Base-by-base conservation (phyloP, 129 eudicot species). In the Artemisia annua region DNA sequence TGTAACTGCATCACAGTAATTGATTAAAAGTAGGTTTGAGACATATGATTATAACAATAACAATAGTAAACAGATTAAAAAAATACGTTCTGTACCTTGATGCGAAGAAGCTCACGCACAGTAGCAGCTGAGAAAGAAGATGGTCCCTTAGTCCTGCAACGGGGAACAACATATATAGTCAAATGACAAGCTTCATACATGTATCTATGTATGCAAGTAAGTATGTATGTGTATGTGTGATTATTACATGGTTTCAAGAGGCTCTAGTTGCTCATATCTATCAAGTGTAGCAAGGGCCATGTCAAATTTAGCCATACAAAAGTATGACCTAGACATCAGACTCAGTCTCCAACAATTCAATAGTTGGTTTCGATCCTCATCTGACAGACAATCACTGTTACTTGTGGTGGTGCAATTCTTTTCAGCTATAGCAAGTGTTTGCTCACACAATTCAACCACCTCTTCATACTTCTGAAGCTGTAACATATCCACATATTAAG, bases 401-500 rank as follows among this genome's bases (percentile, higher is more conserved):
- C 11, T 67, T 55, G 26, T 22, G 28, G 73, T 32, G n/a, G 51
- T 59, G 55, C 82, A 77, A 76, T 81, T 93, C 76, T 75, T 86
- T 78, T 82, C 83, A 53, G 97, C 90, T 71, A 72, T 76, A 58
- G 52, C 79, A 72, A 85, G 87, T 59, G 91, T 85, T 82, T 86
- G 78, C 80, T 87, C 96, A 80, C 98, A 93, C 52, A 89, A 32
- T 32, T 32, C 39, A 32, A 32, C 84, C 66, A 67, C 93, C 65
- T 93, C 91, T 28, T 84, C 91, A 83, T 89, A 82, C 83, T 74
- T 93, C 61, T 66, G 74, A 77, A 90, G 67, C 98, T 93, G 88
- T 79, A 16, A 46, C 26, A 73, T 69, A 39, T 15, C 62, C 69
- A 79, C 17, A 49, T 56, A n/a, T 20, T 24, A 74, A 44, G 46